Evolutionary conservation across 192 early-diverging fungal species (phyloP), one percentile per base, ranked within the genome.

Genomic region (Coemansia sp.): DNA sequence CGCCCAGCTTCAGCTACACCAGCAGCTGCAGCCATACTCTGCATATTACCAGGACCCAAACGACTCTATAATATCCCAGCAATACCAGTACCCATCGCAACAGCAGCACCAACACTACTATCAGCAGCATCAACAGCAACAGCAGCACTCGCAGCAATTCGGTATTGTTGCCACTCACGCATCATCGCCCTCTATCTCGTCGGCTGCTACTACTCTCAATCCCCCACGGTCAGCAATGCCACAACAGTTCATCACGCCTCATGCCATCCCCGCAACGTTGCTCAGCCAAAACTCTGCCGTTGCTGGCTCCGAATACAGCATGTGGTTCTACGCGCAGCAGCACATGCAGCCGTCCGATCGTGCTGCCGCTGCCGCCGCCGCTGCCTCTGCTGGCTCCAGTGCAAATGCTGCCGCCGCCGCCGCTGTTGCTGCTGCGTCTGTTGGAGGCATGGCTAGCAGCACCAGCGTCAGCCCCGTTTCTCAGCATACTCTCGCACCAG

Each of bases 261-360:
- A 64, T 28, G 53, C 57, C 8, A 64, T 72, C 27, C 69, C 69
- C 15, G 49, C 69, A 29, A 55, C 70, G 19, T 50, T 72, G 43
- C 63, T 66, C n/a, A 60, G 62, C 50, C 70, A 72, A 35, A 48
- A 50, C 29, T 20, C 62, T 23, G 63, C 51, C 25, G 62, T 66
- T 15, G 46, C 32, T 32, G 60, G 50, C 49, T 41, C 62, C 24
- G 70, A 72, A 10, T 72, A 72, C 58, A 54, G 50, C 39, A 64
- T 65, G 23, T 64, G 61, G 70, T 37, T 72, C n/a, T 72, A 72
- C 49, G 53, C 61, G 11, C 70, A 72, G 35, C 70, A 60, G 25
- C 47, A 62, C 35, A 29, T 8, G 30, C 30, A 42, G 20, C 40
- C 62, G 51, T 42, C 62, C 1, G 58, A 61, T 59, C 67, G 67